Evolutionary conservation across 1,139 yeast species (phyloP).

Genomic region (Blastobotrys petasosporus): DNA sequence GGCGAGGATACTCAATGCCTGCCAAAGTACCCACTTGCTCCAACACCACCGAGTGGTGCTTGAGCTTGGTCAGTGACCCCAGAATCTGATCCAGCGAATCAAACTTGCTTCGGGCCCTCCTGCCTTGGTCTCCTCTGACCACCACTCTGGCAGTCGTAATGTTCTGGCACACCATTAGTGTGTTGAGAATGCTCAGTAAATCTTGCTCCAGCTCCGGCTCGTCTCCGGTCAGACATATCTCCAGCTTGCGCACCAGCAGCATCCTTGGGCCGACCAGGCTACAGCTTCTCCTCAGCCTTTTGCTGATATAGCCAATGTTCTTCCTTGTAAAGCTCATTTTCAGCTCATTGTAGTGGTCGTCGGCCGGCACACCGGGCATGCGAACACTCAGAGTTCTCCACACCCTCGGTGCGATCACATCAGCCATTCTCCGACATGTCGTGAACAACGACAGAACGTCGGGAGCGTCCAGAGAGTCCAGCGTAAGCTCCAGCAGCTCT

Average conservation of each 20-base stretch:
- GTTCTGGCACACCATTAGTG: not conserved
- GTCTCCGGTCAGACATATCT: not conserved
- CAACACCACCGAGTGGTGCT: not conserved
- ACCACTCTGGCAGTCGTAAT: not conserved
- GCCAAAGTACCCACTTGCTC: not conserved
- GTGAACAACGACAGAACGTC: not conserved
- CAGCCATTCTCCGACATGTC: not conserved
- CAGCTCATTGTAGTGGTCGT: not conserved
- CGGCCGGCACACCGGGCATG: not conserved
- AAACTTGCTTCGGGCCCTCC: not conserved
- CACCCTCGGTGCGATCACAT: constrained; percentile 1
- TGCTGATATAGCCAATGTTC: not conserved
- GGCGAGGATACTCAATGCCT: not conserved
- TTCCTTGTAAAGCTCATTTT: not conserved
- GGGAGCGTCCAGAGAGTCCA: not conserved
- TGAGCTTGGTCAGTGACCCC: not conserved
- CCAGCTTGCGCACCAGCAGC: not conserved
- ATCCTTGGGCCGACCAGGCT: not conserved
- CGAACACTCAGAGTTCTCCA: not conserved
- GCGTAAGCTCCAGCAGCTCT: constrained; percentile 4
- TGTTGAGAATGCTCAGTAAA: not conserved
- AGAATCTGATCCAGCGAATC: not conserved
- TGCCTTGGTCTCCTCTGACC: not conserved
- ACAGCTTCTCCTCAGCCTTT: not conserved
- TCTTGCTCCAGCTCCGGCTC: not conserved